Conservation (phyloP, 192 early-diverging fungal genomes). For the Coemansia sp. region DNA sequence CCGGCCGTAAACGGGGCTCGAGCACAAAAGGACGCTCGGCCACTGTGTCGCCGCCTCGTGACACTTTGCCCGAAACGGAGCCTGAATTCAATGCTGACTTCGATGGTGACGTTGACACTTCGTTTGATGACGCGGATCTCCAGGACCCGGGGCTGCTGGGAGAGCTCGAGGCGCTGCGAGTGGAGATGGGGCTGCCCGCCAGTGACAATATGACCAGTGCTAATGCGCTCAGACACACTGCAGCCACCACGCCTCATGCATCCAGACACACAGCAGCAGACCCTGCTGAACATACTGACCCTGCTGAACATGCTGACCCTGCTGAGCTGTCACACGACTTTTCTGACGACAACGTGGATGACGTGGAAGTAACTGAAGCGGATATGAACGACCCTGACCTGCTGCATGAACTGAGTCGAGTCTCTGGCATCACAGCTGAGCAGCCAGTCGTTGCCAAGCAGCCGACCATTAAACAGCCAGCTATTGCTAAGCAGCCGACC, state of each 20-base stretch:
- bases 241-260: neutral
- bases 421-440: neutral
- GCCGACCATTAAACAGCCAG: neutral
- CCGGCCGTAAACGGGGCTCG: neutral
- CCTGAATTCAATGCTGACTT: neutral
- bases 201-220: neutral
- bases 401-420: slow-evolving; percentile 29
- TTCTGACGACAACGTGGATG: neutral
- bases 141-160: slow-evolving; percentile 43
- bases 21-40: neutral
- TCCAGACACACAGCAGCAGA: no score
- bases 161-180: slow-evolving; percentile 40
- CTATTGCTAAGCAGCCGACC: neutral
- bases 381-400: slow-evolving; percentile 48
- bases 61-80: neutral
- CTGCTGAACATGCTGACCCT: no score
- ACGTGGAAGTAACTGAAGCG: slow-evolving; percentile 33
- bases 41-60: neutral
- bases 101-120: slow-evolving; percentile 5
- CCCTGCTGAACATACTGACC: no score
- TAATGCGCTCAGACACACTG: neutral
- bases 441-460: neutral
- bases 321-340: neutral
- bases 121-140: slow-evolving; percentile 22
- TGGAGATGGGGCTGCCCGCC: slow-evolving; percentile 33